These are phyloP conservation scores for Rhizopogon salebrosus DNA, from an alignment of 768 basidiomycete species.

Conservation along the genomic window DNA sequence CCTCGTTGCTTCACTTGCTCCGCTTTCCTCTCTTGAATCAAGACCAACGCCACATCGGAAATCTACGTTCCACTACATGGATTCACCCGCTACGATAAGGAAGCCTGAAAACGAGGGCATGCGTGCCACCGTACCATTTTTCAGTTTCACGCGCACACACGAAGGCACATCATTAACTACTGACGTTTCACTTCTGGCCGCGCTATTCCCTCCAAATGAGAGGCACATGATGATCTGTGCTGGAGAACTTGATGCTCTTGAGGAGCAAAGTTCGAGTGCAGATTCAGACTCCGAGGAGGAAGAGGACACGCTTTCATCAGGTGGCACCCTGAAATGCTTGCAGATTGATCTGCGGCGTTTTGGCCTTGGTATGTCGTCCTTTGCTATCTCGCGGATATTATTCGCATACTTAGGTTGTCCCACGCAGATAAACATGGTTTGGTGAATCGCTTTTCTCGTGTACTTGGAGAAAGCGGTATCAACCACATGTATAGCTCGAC, in stretches of 20 bases:
- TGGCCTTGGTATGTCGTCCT: conserved; percentile 50
- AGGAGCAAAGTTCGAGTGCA: conserved; percentile 28
- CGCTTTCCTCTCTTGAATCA: conserved; percentile 23
- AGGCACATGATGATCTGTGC: conserved; percentile 73
- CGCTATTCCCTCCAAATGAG: conserved; percentile 66
- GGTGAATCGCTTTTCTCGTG: conserved; percentile 69
- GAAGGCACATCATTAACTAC: conserved; percentile 78
- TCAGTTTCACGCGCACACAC: conserved; percentile 71
- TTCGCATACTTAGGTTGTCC: conserved; percentile 1
- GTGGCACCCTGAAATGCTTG: conserved; percentile 54
- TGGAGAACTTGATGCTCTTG: conserved; percentile 58
- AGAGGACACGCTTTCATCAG: conserved; percentile 26
- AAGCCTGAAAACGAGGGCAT: conserved; percentile 1
- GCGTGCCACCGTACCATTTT: conserved; percentile 52
- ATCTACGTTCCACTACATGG: conserved; percentile 5
- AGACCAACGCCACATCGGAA: conserved; percentile 7
- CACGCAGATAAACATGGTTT: conserved; percentile 68
- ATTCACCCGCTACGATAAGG: conserved; percentile 9
- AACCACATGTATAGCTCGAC: conserved; percentile 85
- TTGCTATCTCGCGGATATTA: background rate
- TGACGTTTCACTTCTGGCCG: conserved; percentile 59
- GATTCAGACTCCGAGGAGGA: conserved; percentile 37
- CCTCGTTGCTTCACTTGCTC: conserved; percentile 26
- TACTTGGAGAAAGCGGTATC: conserved; percentile 67
- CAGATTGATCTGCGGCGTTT: conserved; percentile 73